These are phyloP conservation scores for Arbutus unedo DNA, from an alignment of 148 eudicot genomes.

Conservation along the genomic window DNA sequence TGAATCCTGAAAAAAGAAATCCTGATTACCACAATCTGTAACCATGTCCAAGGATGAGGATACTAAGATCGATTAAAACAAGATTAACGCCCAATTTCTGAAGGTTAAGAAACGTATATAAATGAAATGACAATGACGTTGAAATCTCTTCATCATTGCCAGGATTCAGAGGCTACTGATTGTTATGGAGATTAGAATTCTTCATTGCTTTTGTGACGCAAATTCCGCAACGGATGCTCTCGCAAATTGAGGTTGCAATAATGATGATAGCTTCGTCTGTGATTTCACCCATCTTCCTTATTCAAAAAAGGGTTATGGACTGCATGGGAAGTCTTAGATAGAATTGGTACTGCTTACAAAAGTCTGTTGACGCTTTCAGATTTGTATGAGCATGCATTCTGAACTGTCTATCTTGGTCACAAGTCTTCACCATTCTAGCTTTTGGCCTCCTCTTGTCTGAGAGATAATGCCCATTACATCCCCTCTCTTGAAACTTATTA, in stretches of 20 bases:
- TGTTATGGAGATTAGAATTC: background rate
- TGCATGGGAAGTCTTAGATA: background rate
- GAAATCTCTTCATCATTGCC: constrained; percentile 17
- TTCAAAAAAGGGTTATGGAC: background rate
- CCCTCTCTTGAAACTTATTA: background rate
- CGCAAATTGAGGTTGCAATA: background rate
- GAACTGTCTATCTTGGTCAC: background rate
- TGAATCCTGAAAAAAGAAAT: constrained; percentile 37
- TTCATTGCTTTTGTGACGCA: background rate
- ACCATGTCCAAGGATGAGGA: background rate
- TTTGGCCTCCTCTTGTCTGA: background rate
- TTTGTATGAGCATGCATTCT: background rate
- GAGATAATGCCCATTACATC: background rate
- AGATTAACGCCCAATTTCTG: background rate
- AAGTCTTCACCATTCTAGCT: background rate
- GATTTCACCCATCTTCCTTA: background rate
- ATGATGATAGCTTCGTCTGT: background rate
- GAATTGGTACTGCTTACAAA: background rate
- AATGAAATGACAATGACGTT: background rate
- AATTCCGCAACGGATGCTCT: background rate
- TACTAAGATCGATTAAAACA: background rate
- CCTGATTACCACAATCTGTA: background rate
- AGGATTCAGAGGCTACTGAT: background rate
- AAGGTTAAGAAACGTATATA: background rate
- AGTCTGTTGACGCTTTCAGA: background rate